These are phyloP conservation scores for Stenogyne calaminthoides DNA, from an alignment of 305 asterid species.

Conservation along the genomic window DNA sequence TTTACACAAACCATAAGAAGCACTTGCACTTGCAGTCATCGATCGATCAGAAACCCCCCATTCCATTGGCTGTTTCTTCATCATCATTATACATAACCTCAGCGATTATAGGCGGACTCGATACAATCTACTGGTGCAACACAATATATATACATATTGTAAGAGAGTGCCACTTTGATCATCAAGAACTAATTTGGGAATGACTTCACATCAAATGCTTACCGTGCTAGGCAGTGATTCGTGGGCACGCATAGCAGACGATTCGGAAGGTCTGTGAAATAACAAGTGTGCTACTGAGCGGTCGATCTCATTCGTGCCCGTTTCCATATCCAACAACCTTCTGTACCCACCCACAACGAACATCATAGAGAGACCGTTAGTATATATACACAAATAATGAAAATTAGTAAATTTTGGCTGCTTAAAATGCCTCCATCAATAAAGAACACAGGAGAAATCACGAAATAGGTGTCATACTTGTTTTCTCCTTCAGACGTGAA, in stretches of 20 bases:
- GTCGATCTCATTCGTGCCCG: slow-evolving; percentile 84
- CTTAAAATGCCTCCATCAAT: too few relatives aligned
- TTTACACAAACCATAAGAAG: background rate
- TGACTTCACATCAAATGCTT: slow-evolving; percentile 31
- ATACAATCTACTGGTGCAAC: slow-evolving; percentile 44
- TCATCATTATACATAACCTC: slow-evolving; percentile 37
- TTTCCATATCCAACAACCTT: slow-evolving; percentile 74
- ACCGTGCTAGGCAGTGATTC: slow-evolving; percentile 41
- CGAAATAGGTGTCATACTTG: slow-evolving; percentile 42
- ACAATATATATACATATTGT: slow-evolving; percentile 7
- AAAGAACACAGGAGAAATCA: background rate
- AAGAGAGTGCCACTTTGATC: slow-evolving; percentile 15
- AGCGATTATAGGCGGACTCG: slow-evolving; percentile 36
- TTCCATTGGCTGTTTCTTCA: slow-evolving; percentile 36
- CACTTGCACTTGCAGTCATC: slow-evolving; percentile 1
- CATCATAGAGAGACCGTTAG: background rate
- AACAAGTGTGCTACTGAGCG: slow-evolving; percentile 86
- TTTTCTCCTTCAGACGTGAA: slow-evolving; percentile 49
- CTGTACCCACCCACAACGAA: slow-evolving; percentile 34
- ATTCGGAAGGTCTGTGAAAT: slow-evolving; percentile 77
- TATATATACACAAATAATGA: too few relatives aligned
- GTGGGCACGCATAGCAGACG: slow-evolving; percentile 31
- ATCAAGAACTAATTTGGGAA: slow-evolving; percentile 5
- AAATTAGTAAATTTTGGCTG: too few relatives aligned
- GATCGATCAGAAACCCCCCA: slow-evolving; percentile 25